Evolutionary conservation across 768 basidiomycete genomes (phyloP).

Genomic region (Butyriboletus loyo): DNA sequence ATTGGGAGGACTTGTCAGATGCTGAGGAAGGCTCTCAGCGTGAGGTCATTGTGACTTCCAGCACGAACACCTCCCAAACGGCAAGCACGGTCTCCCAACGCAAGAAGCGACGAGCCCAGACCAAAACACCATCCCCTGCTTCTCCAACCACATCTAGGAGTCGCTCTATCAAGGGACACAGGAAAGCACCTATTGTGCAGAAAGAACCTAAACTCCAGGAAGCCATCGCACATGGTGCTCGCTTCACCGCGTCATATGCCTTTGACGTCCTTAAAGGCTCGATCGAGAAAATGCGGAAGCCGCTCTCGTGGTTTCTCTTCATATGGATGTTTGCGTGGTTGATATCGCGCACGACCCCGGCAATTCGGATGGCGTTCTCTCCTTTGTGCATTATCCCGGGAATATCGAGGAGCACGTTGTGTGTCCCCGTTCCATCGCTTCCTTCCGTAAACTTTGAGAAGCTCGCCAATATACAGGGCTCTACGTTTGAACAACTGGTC

Average conservation of each 20-base stretch:
- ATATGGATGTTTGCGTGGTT: constrained; percentile 49
- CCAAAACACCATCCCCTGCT: constrained; percentile 21
- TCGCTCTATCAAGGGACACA: constrained; percentile 22
- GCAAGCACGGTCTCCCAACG: constrained; percentile 18
- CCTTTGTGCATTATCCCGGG: constrained; percentile 65
- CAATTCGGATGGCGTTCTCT: constrained; percentile 45
- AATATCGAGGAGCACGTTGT: constrained; percentile 47
- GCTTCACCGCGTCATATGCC: constrained; percentile 37
- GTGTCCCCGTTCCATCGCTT: constrained; percentile 22
- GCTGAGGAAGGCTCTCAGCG: constrained; percentile 11
- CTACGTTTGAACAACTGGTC: constrained; percentile 60
- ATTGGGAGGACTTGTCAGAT: constrained; percentile 37
- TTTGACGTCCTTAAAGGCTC: constrained; percentile 48
- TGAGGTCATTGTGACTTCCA: constrained; percentile 2
- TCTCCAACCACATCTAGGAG: constrained; percentile 19
- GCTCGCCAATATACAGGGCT: constrained; percentile 57
- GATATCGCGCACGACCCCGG: constrained; percentile 38
- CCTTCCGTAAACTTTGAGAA: constrained; percentile 57
- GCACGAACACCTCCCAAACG: constrained; percentile 4
- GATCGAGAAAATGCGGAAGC: constrained; percentile 49
- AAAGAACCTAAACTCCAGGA: constrained; percentile 23
- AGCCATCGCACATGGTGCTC: constrained; percentile 21
- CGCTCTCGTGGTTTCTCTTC: constrained; percentile 53
- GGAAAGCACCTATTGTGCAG: constrained; percentile 29
- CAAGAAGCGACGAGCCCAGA: constrained; percentile 29